Base-by-base conservation (phyloP, 2,329 filamentous ascomycete genomes). In the Aspergillus calidoustus region DNA sequence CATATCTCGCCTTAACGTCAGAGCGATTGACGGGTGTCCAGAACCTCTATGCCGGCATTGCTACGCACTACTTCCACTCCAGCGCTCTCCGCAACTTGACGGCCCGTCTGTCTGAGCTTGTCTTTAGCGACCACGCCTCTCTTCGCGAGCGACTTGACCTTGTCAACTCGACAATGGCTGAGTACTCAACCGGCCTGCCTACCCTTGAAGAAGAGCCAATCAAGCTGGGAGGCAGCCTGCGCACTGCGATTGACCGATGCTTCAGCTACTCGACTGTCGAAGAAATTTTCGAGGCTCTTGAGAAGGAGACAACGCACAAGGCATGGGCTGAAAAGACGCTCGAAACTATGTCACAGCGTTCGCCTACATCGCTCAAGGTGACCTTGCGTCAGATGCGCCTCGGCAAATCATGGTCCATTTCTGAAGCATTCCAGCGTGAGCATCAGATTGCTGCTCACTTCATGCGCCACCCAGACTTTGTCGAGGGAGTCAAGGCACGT, bases 41-140 rank as follows among this genome's bases (percentile, higher is more conserved):
- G 75, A 90, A 89, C 56, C 93, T 96, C 72, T 97, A 96, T 80
- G 86, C 92, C 50, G 95, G 95, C 61, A 84, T 99, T 70, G 95
- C 95, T 63, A 98, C 95, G 15, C 95, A 99, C 81, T 99, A 97
- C 81, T 82, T 99, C 67, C 91, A 99, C 83, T 97, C 94, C 48
- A 93, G 91, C 63, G 89, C 90, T 67, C 84, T 99, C 63, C 88
- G 91, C 54, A 86, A 87, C 69, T 85, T 99, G 61, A 92, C 97
- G 77, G 84, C 88, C 22, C 91, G 94, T 74, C 85, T 99, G 28
- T 91, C 92, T 1, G 95, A 99, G 80, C 85, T 99, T 64, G 86
- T 89, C 30, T 99, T 99, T 83, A 85, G 86, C 62, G 96, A 99
- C 79, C 87, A 89, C 71, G 87, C 91, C 60, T 68, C 77, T 44